Conservation (phyloP, 345 rosid genomes). For the Ceriops zippeliana region DNA sequence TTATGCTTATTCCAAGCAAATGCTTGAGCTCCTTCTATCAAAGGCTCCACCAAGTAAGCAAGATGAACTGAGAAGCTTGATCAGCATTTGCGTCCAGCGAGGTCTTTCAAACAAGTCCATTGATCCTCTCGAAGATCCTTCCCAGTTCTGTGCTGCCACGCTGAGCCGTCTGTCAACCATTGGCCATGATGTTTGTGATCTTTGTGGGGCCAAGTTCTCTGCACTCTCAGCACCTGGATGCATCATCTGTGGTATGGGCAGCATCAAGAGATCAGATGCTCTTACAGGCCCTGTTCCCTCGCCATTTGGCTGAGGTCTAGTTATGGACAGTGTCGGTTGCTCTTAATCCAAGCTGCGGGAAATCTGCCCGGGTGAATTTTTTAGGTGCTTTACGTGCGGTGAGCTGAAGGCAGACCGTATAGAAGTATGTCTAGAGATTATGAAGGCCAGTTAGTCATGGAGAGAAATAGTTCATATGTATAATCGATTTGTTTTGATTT, state of each 20-base stretch:
- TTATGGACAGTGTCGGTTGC: neutral
- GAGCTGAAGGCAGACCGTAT: neutral
- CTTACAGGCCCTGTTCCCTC: slow-evolving; percentile 70
- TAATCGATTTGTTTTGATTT: slow-evolving; percentile 19
- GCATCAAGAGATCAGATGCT: slow-evolving; percentile 89
- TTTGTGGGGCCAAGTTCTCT: slow-evolving; percentile 90
- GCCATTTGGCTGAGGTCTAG: slow-evolving; percentile 66
- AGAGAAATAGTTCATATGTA: slow-evolving; percentile 18
- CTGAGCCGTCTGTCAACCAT: slow-evolving; percentile 94
- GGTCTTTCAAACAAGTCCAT: slow-evolving; percentile 88
- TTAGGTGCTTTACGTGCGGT: no score
- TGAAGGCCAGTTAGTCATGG: neutral
- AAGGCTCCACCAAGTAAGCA: slow-evolving; percentile 92
- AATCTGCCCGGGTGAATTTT: neutral
- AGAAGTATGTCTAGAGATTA: neutral
- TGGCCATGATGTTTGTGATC: slow-evolving; percentile 93
- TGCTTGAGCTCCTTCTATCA: slow-evolving; percentile 90
- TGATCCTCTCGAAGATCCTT: slow-evolving; percentile 91
- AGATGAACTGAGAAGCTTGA: slow-evolving; percentile 80
- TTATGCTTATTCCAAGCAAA: slow-evolving; percentile 83
- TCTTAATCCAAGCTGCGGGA: neutral
- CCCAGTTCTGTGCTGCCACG: slow-evolving; percentile 93
- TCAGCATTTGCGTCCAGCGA: slow-evolving; percentile 86
- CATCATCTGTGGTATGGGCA: slow-evolving; percentile 98
- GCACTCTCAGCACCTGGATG: slow-evolving; percentile 90